phyloP scores from a whole-genome alignment of 176 grass and related monocot species.

The Phragmites australis region DNA sequence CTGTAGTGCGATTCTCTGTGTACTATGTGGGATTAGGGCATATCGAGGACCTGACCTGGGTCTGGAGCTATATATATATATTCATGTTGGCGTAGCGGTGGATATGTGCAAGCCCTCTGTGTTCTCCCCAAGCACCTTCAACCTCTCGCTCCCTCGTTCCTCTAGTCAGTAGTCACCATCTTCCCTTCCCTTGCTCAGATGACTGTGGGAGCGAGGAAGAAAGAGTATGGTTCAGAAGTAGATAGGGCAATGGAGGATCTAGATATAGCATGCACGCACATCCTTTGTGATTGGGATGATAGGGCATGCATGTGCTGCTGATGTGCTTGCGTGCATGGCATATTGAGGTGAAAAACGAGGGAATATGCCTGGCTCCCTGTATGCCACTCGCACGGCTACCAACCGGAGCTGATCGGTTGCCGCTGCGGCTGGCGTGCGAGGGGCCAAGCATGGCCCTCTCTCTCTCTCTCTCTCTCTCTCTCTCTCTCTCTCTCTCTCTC shows the following conservation, averaged over 20 bases:
- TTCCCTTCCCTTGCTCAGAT: background rate
- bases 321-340: background rate
- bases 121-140: background rate
- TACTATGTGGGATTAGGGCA: constrained; percentile 19
- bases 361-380: constrained; percentile 76
- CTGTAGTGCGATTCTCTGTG: background rate
- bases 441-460: constrained; percentile 63
- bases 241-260: too few relatives aligned
- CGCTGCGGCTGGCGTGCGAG: constrained; percentile 66
- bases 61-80: constrained; percentile 33
- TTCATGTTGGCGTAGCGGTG: background rate
- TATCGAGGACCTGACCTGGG: background rate
- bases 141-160: background rate
- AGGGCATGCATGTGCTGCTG: background rate
- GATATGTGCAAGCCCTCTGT: background rate
- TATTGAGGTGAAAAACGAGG: constrained; percentile 38
- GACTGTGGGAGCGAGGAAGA: background rate
- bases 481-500: constrained; percentile 17
- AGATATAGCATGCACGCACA: background rate
- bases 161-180: background rate
- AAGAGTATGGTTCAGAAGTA: background rate
- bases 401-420: constrained; percentile 32
- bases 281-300: background rate
- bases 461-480: constrained; percentile 40
- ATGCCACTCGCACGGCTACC: constrained; percentile 58